Evolutionary conservation across 768 basidiomycete genomes (phyloP).

Genomic region (Suillus subalutaceus): DNA sequence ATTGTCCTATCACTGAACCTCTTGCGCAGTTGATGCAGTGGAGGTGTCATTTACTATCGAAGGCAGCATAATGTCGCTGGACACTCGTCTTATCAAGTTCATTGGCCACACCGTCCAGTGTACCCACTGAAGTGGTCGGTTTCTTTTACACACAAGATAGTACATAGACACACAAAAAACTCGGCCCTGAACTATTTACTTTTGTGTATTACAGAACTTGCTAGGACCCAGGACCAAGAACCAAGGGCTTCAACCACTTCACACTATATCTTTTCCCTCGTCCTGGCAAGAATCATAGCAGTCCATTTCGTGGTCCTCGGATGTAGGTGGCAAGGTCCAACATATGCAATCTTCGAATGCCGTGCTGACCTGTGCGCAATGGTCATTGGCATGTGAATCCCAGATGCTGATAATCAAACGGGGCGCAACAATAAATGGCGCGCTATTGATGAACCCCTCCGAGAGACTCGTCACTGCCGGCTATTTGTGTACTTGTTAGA

Average conservation of each 20-base stretch:
- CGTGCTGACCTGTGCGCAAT: neutral
- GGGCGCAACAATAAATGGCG: neutral
- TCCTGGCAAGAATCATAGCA: neutral
- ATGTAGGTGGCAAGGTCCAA: neutral
- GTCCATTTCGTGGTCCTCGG: neutral
- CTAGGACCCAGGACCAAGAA: neutral
- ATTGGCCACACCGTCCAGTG: neutral
- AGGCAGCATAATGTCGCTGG: neutral
- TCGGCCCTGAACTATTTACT: neutral
- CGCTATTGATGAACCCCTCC: neutral
- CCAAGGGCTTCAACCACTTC: neutral
- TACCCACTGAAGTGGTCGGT: neutral
- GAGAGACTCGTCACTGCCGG: neutral
- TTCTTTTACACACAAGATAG: neutral
- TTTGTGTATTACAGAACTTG: neutral
- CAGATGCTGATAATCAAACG: conserved; percentile 1
- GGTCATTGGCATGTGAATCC: neutral
- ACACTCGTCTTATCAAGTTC: neutral
- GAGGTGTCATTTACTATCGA: neutral
- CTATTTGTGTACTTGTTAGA: neutral
- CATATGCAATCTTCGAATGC: neutral
- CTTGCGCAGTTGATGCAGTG: neutral
- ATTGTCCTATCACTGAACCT: neutral
- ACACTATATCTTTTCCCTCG: neutral
- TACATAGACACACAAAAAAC: neutral